Conservation (phyloP, 345 rosid genomes). For the Orychophragmus violaceus region DNA sequence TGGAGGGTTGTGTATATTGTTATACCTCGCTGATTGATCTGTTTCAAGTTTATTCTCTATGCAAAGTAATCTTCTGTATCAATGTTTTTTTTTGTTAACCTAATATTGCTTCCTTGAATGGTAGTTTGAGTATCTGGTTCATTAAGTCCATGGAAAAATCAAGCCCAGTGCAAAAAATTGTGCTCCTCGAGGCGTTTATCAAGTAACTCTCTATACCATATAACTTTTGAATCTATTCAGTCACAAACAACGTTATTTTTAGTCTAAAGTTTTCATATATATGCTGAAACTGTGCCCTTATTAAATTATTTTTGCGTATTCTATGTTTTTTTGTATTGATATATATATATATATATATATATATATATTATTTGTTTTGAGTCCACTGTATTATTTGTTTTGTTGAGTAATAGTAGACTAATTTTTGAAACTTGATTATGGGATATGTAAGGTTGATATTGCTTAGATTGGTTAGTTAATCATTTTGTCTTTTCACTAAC, state of each 20-base stretch:
- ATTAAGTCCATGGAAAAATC: conserved; percentile 19
- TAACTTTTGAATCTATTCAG: not conserved
- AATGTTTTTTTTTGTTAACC: not conserved
- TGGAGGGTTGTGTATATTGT: too few species aligned
- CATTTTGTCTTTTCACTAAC: not conserved
- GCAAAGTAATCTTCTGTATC: not conserved
- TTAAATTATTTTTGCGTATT: not conserved
- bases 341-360: too few species aligned
- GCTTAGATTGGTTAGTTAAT: not conserved
- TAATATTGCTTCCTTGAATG: not conserved
- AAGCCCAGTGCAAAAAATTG: conserved; percentile 14
- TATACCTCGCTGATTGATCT: not conserved
- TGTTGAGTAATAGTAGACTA: not conserved
- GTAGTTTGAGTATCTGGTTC: not conserved
- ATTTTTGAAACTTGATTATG: conserved; percentile 8
- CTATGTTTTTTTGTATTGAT: too few species aligned
- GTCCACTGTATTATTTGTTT: not conserved
- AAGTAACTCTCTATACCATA: conserved; percentile 16
- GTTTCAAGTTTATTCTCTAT: not conserved
- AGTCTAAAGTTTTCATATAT: not conserved
- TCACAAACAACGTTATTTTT: not conserved
- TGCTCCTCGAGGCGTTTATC: conserved; percentile 30
- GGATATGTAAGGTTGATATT: not conserved
- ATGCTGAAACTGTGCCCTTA: not conserved
- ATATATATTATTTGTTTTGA: too few species aligned